Conservation (phyloP, 2,329 filamentous ascomycete genomes). For the Pyrenophora graminea region DNA sequence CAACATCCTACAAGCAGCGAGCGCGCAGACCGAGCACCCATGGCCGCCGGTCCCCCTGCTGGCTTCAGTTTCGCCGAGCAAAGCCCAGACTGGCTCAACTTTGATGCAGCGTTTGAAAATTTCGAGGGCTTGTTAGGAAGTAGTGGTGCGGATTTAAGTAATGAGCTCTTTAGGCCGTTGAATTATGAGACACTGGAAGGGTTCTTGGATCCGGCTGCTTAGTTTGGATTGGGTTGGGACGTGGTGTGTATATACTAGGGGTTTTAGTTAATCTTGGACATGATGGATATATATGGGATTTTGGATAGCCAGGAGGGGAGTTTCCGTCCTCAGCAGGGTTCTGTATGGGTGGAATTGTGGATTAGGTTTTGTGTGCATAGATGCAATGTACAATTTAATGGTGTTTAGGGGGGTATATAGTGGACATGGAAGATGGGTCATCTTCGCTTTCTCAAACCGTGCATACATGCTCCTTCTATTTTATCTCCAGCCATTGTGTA, state of each 20-base stretch:
- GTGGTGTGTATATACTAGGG: background rate
- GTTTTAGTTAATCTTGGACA: background rate
- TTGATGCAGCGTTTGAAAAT: constrained; percentile 48
- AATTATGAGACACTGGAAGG: constrained; percentile 44
- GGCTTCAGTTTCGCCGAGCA: constrained; percentile 41
- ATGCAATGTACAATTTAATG: too few species aligned
- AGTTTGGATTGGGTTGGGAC: background rate
- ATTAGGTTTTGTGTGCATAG: too few species aligned
- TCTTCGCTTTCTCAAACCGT: too few species aligned
- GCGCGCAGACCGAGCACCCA: constrained; percentile 34
- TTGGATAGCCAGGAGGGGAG: too few species aligned
- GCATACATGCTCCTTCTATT: too few species aligned
- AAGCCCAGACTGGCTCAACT: constrained; percentile 47
- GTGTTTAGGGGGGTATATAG: too few species aligned
- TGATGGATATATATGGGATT: too few species aligned
- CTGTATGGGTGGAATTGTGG: too few species aligned
- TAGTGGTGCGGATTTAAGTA: constrained; percentile 45
- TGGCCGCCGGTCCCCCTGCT: constrained; percentile 17
- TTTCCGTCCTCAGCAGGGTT: too few species aligned
- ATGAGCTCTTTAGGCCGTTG: constrained; percentile 44
- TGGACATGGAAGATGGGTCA: too few species aligned
- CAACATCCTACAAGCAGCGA: constrained; percentile 47
- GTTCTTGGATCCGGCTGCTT: constrained; percentile 35
- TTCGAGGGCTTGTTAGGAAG: constrained; percentile 47
- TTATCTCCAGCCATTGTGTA: too few species aligned